phyloP scores from a whole-genome alignment of 2,329 filamentous ascomycete genomes.

The Apiospora sp. region DNA sequence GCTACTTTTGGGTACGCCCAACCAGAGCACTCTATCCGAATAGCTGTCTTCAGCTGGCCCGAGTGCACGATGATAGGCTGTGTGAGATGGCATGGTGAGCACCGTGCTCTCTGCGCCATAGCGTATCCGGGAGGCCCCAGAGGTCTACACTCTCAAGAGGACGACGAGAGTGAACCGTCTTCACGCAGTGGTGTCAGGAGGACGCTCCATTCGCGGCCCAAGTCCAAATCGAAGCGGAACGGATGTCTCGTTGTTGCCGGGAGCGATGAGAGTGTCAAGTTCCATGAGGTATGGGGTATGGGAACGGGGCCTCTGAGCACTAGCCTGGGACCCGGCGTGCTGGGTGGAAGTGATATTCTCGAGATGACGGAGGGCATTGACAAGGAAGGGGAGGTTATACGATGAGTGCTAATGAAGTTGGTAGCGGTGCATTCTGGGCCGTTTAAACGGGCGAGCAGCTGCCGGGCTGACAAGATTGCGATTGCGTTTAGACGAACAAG shows the following conservation, averaged over 20 bases:
- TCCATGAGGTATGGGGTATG: slow-evolving; percentile 89
- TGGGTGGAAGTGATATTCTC: slow-evolving; percentile 86
- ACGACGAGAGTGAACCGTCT: neutral
- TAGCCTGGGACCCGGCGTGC: slow-evolving; percentile 62
- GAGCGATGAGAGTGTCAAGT: slow-evolving; percentile 91
- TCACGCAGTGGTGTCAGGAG: slow-evolving; percentile 51
- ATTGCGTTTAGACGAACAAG: neutral
- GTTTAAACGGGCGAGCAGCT: no score
- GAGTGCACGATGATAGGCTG: slow-evolving; percentile 85
- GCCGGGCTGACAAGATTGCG: neutral
- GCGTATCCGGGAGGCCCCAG: slow-evolving; percentile 70
- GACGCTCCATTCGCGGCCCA: slow-evolving; percentile 50
- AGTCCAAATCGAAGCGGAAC: slow-evolving; percentile 65
- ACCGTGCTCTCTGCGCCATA: slow-evolving; percentile 87
- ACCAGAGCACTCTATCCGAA: slow-evolving; percentile 86
- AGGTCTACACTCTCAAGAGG: neutral
- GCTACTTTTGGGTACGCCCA: slow-evolving; percentile 95
- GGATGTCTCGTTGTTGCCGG: slow-evolving; percentile 91
- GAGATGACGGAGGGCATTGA: slow-evolving; percentile 84
- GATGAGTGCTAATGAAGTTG: slow-evolving; percentile 53
- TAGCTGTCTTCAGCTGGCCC: slow-evolving; percentile 95
- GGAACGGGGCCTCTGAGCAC: slow-evolving; percentile 63
- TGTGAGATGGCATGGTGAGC: slow-evolving; percentile 82
- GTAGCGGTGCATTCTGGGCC: neutral
- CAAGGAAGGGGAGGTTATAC: slow-evolving; percentile 75